Conservation (phyloP, 805 yeast genomes). For the Blastobotrys mokoenaii region DNA sequence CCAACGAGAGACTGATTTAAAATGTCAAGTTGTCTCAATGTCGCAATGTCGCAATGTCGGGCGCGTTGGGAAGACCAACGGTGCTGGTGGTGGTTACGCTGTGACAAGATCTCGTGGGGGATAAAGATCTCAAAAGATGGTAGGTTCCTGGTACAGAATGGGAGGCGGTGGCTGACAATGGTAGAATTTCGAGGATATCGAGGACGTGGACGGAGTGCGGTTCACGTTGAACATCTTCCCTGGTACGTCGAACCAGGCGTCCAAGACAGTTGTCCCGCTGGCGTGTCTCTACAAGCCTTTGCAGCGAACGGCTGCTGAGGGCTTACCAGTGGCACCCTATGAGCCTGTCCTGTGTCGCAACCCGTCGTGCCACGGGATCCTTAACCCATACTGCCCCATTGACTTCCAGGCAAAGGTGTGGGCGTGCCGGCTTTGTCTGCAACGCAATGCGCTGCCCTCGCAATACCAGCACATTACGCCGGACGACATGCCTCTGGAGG, state of each 20-base stretch:
- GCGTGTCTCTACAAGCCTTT: constrained; percentile 87
- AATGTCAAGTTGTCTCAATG: too few relatives aligned
- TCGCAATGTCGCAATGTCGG: too few relatives aligned
- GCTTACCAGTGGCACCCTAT: constrained; percentile 59
- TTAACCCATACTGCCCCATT: constrained; percentile 68
- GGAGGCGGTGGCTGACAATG: constrained; percentile 5
- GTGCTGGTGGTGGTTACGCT: not conserved
- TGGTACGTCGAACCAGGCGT: constrained; percentile 70
- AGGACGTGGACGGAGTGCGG: constrained; percentile 49
- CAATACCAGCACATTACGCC: constrained; percentile 68
- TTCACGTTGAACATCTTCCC: constrained; percentile 81
- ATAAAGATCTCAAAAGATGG: not conserved
- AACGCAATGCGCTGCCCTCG: constrained; percentile 73
- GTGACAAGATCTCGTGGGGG: not conserved
- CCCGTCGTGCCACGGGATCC: constrained; percentile 57
- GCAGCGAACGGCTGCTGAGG: constrained; percentile 50
- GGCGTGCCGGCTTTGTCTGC: constrained; percentile 77
- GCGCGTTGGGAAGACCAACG: too few relatives aligned
- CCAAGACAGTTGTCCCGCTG: constrained; percentile 76
- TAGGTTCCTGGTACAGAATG: not conserved
- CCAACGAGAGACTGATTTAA: too few relatives aligned
- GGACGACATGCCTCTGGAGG: constrained; percentile 74
- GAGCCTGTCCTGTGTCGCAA: constrained; percentile 71
- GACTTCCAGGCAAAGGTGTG: constrained; percentile 70
- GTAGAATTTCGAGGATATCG: constrained; percentile 42